Evolutionary conservation across 306 rosid genomes (phyloP).

Genomic region (Quercus agrifolia): DNA sequence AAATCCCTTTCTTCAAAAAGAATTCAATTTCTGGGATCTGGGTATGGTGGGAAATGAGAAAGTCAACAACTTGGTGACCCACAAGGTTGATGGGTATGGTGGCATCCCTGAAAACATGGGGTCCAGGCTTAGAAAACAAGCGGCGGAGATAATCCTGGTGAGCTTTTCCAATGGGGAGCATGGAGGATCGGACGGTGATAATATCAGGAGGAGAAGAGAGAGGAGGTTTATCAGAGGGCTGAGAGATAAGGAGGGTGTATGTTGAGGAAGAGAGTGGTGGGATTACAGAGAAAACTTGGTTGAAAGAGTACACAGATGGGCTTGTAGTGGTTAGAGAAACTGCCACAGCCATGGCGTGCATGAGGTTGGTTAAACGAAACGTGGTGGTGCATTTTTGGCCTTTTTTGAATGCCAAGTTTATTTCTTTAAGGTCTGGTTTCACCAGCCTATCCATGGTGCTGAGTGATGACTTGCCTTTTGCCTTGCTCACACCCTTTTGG

Average conservation of each 20-base stretch:
- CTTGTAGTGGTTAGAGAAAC: slow-evolving; percentile 72
- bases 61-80: slow-evolving; percentile 59
- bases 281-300: slow-evolving; percentile 51
- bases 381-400: slow-evolving; percentile 56
- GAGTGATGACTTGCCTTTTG: background rate
- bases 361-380: slow-evolving; percentile 69
- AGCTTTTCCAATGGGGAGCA: slow-evolving; percentile 85
- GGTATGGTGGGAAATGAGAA: slow-evolving; percentile 36
- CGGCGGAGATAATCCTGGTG: slow-evolving; percentile 59
- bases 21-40: slow-evolving; percentile 13
- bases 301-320: slow-evolving; percentile 48
- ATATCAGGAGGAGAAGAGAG: slow-evolving; percentile 41
- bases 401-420: slow-evolving; percentile 48
- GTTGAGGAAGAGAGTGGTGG: slow-evolving; percentile 71
- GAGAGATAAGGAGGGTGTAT: slow-evolving; percentile 41
- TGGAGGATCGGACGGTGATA: slow-evolving; percentile 61
- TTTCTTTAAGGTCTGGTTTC: slow-evolving; percentile 66
- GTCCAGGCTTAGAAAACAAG: slow-evolving; percentile 58
- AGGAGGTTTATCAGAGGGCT: slow-evolving; percentile 46
- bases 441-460: slow-evolving; percentile 81
- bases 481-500: background rate
- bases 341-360: slow-evolving; percentile 97
- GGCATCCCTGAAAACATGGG: slow-evolving; percentile 83
- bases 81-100: slow-evolving; percentile 49
- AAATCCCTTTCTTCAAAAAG: slow-evolving; percentile 43